Percentiles rank a stretch among this genome's conserved stretches.
phyloP scores from a whole-genome alignment of 2,329 filamentous ascomycete genomes.

The Fusarium sp. region DNA sequence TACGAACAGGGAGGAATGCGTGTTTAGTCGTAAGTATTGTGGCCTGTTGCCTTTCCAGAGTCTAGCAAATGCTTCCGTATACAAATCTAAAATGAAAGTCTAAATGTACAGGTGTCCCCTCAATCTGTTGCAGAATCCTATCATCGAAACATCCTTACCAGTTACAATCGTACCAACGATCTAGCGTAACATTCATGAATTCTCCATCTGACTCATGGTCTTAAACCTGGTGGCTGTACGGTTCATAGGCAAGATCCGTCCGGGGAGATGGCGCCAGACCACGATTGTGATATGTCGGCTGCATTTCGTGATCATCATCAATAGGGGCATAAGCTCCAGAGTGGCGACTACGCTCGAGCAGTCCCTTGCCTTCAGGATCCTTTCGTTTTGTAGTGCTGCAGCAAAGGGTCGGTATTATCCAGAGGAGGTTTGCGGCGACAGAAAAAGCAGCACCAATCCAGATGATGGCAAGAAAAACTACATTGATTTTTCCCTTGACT shows the following conservation, averaged over 20 bases:
- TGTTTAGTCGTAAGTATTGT: not conserved
- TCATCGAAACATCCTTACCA: too few species aligned
- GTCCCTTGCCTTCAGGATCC: not conserved
- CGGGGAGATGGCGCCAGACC: not conserved
- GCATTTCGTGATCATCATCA: not conserved
- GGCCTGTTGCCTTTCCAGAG: fast-evolving
- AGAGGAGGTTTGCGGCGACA: not conserved
- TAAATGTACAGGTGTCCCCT: not conserved
- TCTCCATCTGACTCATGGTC: not conserved
- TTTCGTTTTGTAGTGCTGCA: not conserved
- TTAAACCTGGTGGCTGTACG: not conserved
- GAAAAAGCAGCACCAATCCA: not conserved
- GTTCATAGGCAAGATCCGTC: not conserved
- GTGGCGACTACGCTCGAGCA: not conserved
- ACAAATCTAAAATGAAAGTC: not conserved
- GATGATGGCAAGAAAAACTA: not conserved
- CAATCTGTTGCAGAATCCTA: not conserved
- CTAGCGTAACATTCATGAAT: fast-evolving
- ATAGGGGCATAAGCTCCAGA: not conserved
- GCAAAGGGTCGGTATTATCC: not conserved
- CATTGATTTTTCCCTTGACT: not conserved
- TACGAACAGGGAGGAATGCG: too few species aligned
- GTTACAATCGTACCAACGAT: not conserved
- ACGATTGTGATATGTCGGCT: not conserved
- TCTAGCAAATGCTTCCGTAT: fast-evolving